These are phyloP conservation scores for Cytospora chrysosperma DNA, from an alignment of 2,329 filamentous ascomycete species.

Conservation along the genomic window DNA sequence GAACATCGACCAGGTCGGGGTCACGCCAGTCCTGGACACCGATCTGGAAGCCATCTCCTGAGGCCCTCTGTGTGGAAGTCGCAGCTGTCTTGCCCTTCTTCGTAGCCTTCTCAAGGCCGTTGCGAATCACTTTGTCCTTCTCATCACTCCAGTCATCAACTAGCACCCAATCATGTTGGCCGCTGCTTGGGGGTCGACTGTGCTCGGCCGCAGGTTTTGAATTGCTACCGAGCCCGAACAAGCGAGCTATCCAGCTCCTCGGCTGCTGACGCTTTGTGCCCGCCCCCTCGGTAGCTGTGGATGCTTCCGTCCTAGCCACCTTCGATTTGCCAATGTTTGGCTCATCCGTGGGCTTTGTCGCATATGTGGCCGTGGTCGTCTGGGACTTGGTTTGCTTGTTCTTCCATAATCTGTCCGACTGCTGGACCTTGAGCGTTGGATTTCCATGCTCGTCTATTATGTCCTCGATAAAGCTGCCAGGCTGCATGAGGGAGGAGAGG, in stretches of 20 bases:
- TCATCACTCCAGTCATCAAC: constrained; percentile 56
- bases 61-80: constrained; percentile 25
- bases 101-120: constrained; percentile 38
- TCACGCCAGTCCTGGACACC: constrained; percentile 88
- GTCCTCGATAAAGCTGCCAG: constrained; percentile 62
- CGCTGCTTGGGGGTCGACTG: constrained; percentile 68
- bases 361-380: constrained; percentile 31
- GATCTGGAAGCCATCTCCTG: constrained; percentile 69
- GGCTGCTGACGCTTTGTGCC: constrained; percentile 14
- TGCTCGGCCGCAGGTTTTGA: constrained; percentile 44
- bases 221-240: constrained; percentile 39
- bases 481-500: constrained; percentile 80
- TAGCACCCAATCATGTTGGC: constrained; percentile 70
- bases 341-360: constrained; percentile 21
- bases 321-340: constrained; percentile 8
- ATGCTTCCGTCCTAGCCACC: constrained; percentile 15
- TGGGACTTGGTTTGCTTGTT: constrained; percentile 37
- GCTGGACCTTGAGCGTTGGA: constrained; percentile 53
- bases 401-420: constrained; percentile 41
- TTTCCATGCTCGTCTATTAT: constrained; percentile 60
- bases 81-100: constrained; percentile 32
- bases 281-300: background rate
- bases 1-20: constrained; percentile 62
- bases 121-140: constrained; percentile 25
- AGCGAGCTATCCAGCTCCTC: constrained; percentile 45